phyloP scores from a whole-genome alignment of 495 filamentous ascomycete species.

The Trichoderma parareesei region DNA sequence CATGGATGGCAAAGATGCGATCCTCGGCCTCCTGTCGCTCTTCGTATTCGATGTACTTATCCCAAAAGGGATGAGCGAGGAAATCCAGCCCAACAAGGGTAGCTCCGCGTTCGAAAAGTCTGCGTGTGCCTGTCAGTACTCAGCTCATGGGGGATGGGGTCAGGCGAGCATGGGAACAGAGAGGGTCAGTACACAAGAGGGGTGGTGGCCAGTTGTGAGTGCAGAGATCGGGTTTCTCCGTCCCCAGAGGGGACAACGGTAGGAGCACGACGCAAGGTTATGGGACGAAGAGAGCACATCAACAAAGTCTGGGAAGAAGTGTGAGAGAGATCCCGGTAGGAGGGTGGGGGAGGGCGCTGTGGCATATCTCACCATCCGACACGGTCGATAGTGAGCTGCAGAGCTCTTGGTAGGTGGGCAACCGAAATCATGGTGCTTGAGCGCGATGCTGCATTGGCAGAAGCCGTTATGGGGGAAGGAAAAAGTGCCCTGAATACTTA shows the following conservation, averaged over 20 bases:
- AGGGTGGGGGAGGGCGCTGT: constrained; percentile 36
- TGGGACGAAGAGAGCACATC: constrained; percentile 9
- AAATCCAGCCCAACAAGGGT: constrained; percentile 85
- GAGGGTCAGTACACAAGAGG: constrained; percentile 50
- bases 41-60: constrained; percentile 96
- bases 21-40: constrained; percentile 80
- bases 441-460: constrained; percentile 18
- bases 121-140: constrained; percentile 51
- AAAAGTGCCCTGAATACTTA: constrained; percentile 69
- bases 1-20: constrained; percentile 77
- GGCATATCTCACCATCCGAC: constrained; percentile 44
- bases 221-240: constrained; percentile 4
- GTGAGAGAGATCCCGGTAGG: constrained; percentile 47
- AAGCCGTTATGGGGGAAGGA: constrained; percentile 58
- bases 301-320: constrained; percentile 24
- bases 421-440: constrained; percentile 17
- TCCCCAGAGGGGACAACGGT: constrained; percentile 10
- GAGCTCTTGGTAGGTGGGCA: constrained; percentile 24
- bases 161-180: constrained; percentile 32
- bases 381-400: constrained; percentile 20
- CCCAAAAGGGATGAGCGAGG: constrained; percentile 93
- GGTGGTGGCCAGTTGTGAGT: constrained; percentile 14
- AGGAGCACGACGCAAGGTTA: constrained; percentile 10
- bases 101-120: constrained; percentile 89
- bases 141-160: constrained; percentile 24